Evolutionary conservation across 129 eudicot species (phyloP).

Genomic region (Dittrichia graveolens): DNA sequence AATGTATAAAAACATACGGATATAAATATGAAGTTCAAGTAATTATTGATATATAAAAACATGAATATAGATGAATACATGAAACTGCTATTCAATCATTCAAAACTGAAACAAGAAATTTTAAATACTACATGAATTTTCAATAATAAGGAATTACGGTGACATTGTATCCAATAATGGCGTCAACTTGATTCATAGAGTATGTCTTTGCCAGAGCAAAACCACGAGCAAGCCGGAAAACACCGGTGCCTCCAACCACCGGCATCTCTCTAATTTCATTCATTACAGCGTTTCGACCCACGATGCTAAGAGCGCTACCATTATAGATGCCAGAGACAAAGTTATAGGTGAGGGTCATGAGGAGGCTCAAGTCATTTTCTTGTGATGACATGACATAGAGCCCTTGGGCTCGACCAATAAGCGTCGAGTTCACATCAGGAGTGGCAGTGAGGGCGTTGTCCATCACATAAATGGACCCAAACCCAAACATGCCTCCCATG

Average conservation of each 20-base stretch:
- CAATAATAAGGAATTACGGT: conserved; percentile 30
- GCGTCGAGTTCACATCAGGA: conserved; percentile 37
- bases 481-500: conserved; percentile 30
- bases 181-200: conserved; percentile 28
- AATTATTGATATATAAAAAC: no score
- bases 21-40: no score
- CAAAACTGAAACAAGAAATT: neutral
- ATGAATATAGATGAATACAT: conserved; percentile 14
- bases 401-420: conserved; percentile 59
- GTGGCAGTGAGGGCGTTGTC: conserved; percentile 47
- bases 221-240: conserved; percentile 48
- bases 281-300: conserved; percentile 40
- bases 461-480: conserved; percentile 37
- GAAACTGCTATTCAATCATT: neutral
- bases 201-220: conserved; percentile 39
- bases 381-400: conserved; percentile 39
- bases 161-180: conserved; percentile 46
- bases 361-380: conserved; percentile 24
- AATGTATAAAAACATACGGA: neutral
- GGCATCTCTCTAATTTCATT: conserved; percentile 49
- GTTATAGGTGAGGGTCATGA: conserved; percentile 39
- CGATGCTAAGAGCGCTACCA: conserved; percentile 42
- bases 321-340: conserved; percentile 39
- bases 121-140: neutral
- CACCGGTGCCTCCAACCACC: conserved; percentile 49